phyloP scores from a whole-genome alignment of 1,284 basidiomycete species.

The Grifola frondosa region DNA sequence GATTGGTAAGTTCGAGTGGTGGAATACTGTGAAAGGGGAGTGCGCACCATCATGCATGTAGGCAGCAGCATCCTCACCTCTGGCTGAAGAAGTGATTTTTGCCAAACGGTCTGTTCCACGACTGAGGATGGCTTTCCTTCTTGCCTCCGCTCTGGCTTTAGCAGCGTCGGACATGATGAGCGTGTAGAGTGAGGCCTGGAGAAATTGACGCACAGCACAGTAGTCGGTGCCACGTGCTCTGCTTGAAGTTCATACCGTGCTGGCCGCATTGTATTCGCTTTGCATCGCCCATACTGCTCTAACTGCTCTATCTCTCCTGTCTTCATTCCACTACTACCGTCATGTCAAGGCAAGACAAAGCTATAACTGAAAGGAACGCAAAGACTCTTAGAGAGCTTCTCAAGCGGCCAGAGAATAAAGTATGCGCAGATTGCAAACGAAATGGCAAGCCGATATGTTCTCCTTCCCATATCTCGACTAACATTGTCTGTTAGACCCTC shows the following conservation, averaged over 20 bases:
- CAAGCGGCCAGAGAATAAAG: conserved; percentile 89
- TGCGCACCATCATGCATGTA: conserved; percentile 55
- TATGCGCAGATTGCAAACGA: conserved; percentile 91
- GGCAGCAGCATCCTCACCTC: conserved; percentile 67
- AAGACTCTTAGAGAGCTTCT: conserved; percentile 81
- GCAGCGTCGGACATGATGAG: conserved; percentile 42
- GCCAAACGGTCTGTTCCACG: conserved; percentile 70
- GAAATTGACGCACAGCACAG: conserved; percentile 2
- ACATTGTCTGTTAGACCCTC: conserved; percentile 64
- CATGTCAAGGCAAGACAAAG: conserved; percentile 74
- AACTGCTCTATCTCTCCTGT: conserved; percentile 9
- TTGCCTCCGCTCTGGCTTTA: conserved; percentile 70
- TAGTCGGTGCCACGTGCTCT: conserved; percentile 16
- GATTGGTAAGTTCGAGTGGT: conserved; percentile 6
- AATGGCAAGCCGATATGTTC: conserved; percentile 64
- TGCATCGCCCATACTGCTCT: too few relatives aligned
- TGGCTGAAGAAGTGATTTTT: conserved; percentile 70
- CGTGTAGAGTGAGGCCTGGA: conserved; percentile 1
- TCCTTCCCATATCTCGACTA: conserved; percentile 4
- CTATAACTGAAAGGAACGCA: conserved; percentile 77
- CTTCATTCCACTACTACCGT: conserved; percentile 41
- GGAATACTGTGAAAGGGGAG: conserved; percentile 4
- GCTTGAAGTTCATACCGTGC: too few relatives aligned
- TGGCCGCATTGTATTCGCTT: neutral
- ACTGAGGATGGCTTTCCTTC: conserved; percentile 69